phyloP scores from a whole-genome alignment of 2,329 filamentous ascomycete genomes.

The Scytalidium sp. region DNA sequence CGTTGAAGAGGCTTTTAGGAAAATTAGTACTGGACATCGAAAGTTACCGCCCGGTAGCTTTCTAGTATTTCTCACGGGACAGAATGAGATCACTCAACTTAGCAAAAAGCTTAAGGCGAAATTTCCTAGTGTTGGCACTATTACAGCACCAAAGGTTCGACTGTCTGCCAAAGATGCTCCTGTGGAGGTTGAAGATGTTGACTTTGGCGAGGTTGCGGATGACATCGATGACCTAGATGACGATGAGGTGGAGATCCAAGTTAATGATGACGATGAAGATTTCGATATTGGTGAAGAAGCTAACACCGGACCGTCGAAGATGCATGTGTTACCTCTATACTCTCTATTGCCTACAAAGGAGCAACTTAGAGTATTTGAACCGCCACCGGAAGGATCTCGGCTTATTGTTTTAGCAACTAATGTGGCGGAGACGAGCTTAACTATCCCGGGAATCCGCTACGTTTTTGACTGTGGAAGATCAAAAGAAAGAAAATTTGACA shows the following conservation, averaged over 20 bases:
- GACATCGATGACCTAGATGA: constrained; percentile 57
- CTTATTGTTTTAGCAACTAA: constrained; percentile 92
- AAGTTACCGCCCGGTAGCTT: constrained; percentile 90
- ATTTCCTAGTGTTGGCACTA: constrained; percentile 43
- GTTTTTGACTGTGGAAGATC: constrained; percentile 93
- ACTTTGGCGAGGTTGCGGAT: constrained; percentile 66
- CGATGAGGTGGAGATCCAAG: constrained; percentile 57
- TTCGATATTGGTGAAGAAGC: constrained; percentile 66
- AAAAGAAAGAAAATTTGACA: constrained; percentile 88
- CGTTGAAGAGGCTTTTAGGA: constrained; percentile 83
- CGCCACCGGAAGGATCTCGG: constrained; percentile 76
- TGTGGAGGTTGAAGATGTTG: constrained; percentile 82
- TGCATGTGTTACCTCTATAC: constrained; percentile 91
- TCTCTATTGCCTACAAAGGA: constrained; percentile 88
- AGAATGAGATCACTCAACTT: constrained; percentile 86
- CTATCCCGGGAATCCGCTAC: constrained; percentile 91
- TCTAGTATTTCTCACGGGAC: constrained; percentile 90
- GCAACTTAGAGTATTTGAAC: constrained; percentile 86
- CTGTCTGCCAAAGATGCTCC: constrained; percentile 76
- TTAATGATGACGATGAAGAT: constrained; percentile 33
- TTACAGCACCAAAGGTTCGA: constrained; percentile 64
- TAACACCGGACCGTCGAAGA: constrained; percentile 63
- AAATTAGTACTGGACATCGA: constrained; percentile 81
- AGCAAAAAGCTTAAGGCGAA: constrained; percentile 73
- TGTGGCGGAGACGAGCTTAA: constrained; percentile 94